Percentiles rank a stretch among this genome's conserved stretches.
Conservation (phyloP, 805 yeast species). For the Candida jianshihensis region DNA sequence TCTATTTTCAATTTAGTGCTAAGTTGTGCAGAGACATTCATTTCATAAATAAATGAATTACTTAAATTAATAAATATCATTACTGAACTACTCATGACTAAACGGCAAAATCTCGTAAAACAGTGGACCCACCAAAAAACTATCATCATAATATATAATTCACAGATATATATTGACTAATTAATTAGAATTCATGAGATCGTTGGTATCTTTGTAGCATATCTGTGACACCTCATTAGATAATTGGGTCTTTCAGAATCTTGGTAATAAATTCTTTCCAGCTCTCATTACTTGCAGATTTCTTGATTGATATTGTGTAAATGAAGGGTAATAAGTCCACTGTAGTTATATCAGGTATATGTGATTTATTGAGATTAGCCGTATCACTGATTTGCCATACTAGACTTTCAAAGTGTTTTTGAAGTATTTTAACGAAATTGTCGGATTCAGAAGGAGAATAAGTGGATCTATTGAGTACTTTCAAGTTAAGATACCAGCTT, state of each 20-base stretch:
- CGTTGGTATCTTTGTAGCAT: too few relatives aligned
- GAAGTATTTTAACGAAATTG: constrained; percentile 18
- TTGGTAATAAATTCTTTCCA: constrained; percentile 34
- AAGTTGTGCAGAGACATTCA: too few relatives aligned
- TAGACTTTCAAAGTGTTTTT: constrained; percentile 32
- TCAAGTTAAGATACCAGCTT: constrained; percentile 53
- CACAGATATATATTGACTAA: too few relatives aligned
- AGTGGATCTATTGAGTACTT: constrained; percentile 30
- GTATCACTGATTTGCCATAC: constrained; percentile 41
- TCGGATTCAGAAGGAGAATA: constrained; percentile 1
- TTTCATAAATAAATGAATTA: too few relatives aligned
- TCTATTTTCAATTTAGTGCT: too few relatives aligned
- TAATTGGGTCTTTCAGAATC: constrained; percentile 25
- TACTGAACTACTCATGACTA: too few relatives aligned
- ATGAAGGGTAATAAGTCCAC: constrained; percentile 64
- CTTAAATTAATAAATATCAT: too few relatives aligned
- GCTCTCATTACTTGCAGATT: constrained; percentile 20
- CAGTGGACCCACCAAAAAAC: too few relatives aligned
- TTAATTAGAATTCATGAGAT: too few relatives aligned
- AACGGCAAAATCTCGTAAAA: too few relatives aligned
- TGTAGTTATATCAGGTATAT: constrained; percentile 69
- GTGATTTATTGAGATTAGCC: constrained; percentile 53
- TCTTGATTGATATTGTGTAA: constrained; percentile 29
- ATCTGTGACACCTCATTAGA: too few relatives aligned
- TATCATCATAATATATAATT: too few relatives aligned